phyloP scores from a whole-genome alignment of 768 basidiomycete genomes.

The Leccinum sublutescens region DNA sequence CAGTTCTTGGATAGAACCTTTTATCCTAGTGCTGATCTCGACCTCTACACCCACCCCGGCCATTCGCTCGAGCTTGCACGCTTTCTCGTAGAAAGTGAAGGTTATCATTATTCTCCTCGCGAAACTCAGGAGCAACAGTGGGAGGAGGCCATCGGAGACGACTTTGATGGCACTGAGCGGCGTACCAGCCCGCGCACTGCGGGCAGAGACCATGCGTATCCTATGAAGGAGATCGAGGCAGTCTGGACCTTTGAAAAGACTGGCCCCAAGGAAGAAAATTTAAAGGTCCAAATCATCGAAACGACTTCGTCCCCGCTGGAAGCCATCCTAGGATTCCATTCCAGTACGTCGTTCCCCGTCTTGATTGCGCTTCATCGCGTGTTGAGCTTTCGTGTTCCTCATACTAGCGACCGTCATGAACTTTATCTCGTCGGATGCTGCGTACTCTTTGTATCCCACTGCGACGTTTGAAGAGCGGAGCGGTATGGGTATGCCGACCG shows the following conservation, averaged over 20 bases:
- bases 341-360: conserved; percentile 34
- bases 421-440: conserved; percentile 39
- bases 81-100: conserved; percentile 33
- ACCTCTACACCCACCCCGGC: conserved; percentile 43
- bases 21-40: conserved; percentile 50
- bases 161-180: conserved; percentile 20
- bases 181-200: not conserved
- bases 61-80: conserved; percentile 31
- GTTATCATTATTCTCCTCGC: conserved; percentile 31
- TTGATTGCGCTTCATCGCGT: not conserved
- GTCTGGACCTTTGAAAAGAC: conserved; percentile 29
- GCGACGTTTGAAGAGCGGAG: conserved; percentile 38
- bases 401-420: conserved; percentile 29
- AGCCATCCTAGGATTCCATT: conserved; percentile 47
- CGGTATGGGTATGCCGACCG: conserved; percentile 21
- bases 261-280: not conserved
- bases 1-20: conserved; percentile 48
- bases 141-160: conserved; percentile 1
- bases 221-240: not conserved
- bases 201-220: not conserved
- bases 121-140: conserved; percentile 19
- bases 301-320: conserved; percentile 16
- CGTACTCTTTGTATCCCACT: conserved; percentile 41
- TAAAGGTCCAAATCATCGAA: conserved; percentile 43
- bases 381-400: conserved; percentile 13